Evolutionary conservation across 495 filamentous ascomycete genomes (phyloP).

Genomic region (Aspergillus ostianus): DNA sequence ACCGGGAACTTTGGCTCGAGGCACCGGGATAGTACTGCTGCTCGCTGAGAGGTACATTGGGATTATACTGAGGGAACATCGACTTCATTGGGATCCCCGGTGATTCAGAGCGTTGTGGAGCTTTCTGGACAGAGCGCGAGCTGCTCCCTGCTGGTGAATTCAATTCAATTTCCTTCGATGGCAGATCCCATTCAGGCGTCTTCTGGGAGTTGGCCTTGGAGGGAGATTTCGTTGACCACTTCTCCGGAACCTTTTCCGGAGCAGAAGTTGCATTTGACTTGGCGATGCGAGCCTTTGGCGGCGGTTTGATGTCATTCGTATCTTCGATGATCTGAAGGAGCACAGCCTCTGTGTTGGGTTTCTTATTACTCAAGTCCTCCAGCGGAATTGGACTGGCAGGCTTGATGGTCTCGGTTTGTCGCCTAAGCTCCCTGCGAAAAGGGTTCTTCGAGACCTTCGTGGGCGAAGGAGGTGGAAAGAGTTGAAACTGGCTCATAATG

Average conservation of each 20-base stretch:
- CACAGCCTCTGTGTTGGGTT: constrained; percentile 37
- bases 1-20: constrained; percentile 45
- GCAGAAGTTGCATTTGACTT: constrained; percentile 20
- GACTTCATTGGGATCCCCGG: constrained; percentile 54
- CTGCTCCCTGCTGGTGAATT: constrained; percentile 34
- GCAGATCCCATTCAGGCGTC: constrained; percentile 22
- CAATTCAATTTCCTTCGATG: constrained; percentile 41
- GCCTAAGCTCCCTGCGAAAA: constrained; percentile 31
- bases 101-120: constrained; percentile 30
- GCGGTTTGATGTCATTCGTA: constrained; percentile 30
- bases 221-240: constrained; percentile 24
- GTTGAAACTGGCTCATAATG: constrained; percentile 48
- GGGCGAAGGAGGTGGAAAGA: constrained; percentile 53
- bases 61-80: constrained; percentile 83
- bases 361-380: constrained; percentile 31
- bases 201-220: constrained; percentile 17
- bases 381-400: constrained; percentile 36
- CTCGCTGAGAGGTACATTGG: constrained; percentile 61
- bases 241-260: constrained; percentile 21
- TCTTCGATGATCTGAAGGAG: constrained; percentile 42
- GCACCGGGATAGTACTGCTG: constrained; percentile 66
- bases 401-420: constrained; percentile 25
- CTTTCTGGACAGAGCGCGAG: constrained; percentile 36
- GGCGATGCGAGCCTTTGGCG: constrained; percentile 20
- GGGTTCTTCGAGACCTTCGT: constrained; percentile 39